phyloP scores from a whole-genome alignment of 1,139 yeast genomes.

The Suhomyces atakaporum region DNA sequence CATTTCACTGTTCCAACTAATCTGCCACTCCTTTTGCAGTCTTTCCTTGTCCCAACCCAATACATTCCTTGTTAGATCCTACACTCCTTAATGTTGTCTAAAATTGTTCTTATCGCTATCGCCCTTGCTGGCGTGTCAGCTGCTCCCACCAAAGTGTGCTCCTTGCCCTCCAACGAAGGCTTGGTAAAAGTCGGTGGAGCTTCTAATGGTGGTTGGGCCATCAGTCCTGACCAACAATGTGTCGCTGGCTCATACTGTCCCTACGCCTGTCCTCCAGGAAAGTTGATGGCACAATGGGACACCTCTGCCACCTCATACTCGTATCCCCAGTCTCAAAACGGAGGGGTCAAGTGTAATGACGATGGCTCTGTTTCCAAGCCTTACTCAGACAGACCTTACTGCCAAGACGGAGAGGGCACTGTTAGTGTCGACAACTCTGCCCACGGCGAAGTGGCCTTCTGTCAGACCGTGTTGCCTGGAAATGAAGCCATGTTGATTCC shows the following conservation, averaged over 20 bases:
- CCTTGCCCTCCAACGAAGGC: conserved; percentile 66
- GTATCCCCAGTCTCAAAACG: conserved; percentile 73
- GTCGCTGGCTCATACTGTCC: conserved; percentile 79
- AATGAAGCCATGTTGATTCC: conserved; percentile 94
- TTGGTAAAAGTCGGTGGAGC: conserved; percentile 66
- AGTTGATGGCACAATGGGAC: conserved; percentile 80
- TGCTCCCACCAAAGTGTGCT: conserved; percentile 48
- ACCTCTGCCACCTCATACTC: conserved; percentile 57
- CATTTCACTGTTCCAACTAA: conserved; percentile 1
- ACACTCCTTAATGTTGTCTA: conserved; percentile 16
- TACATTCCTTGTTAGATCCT: conserved; percentile 4
- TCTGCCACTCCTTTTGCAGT: conserved; percentile 9
- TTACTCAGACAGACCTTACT: conserved; percentile 57
- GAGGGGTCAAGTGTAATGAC: conserved; percentile 75
- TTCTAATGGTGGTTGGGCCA: conserved; percentile 83
- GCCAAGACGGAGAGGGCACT: conserved; percentile 77
- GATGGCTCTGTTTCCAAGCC: conserved; percentile 71
- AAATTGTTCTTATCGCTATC: conserved; percentile 20
- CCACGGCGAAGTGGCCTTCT: conserved; percentile 66
- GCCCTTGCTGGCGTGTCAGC: conserved; percentile 24
- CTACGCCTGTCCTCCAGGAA: conserved; percentile 85
- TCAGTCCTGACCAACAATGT: conserved; percentile 76
- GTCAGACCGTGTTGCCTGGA: conserved; percentile 93
- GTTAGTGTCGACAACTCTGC: conserved; percentile 60
- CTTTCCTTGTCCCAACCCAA: neutral